Evolutionary conservation across 345 rosid species (phyloP).

Genomic region (Leavenworthia alabamica): DNA sequence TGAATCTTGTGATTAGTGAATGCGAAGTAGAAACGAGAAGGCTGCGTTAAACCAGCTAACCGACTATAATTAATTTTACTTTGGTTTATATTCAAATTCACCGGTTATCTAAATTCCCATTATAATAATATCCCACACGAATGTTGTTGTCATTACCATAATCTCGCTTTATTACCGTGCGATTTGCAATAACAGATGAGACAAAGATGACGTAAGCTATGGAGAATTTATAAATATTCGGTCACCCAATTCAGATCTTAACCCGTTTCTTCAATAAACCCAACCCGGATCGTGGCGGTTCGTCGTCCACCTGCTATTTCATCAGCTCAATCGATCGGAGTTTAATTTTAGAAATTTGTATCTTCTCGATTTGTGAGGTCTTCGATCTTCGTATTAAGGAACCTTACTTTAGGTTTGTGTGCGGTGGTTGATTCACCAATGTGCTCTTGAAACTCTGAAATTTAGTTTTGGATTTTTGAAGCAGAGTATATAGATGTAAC

Average conservation of each 20-base stretch:
- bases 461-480: not conserved
- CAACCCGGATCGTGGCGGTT: constrained; percentile 6
- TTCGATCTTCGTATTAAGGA: constrained; percentile 15
- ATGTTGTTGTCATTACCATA: not conserved
- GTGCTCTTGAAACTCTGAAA: not conserved
- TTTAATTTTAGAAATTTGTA: not conserved
- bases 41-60: constrained; percentile 8
- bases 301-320: not conserved
- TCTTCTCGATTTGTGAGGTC: constrained; percentile 9
- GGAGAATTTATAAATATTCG: not conserved
- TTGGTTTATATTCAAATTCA: not conserved
- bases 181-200: not conserved
- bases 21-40: not conserved
- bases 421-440: constrained; percentile 8
- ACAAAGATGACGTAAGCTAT: not conserved
- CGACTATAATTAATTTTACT: not conserved
- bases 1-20: not conserved
- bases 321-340: not conserved
- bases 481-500: not conserved
- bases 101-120: constrained; percentile 11
- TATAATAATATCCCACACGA: not conserved
- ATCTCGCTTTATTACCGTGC: not conserved
- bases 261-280: not conserved
- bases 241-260: not conserved
- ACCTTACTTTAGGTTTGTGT: not conserved